A percentile compares a stretch with the other conserved stretches of the same genome.
Conservation (phyloP, 768 basidiomycete species). For the Pleurotus salmoneostramineus region DNA sequence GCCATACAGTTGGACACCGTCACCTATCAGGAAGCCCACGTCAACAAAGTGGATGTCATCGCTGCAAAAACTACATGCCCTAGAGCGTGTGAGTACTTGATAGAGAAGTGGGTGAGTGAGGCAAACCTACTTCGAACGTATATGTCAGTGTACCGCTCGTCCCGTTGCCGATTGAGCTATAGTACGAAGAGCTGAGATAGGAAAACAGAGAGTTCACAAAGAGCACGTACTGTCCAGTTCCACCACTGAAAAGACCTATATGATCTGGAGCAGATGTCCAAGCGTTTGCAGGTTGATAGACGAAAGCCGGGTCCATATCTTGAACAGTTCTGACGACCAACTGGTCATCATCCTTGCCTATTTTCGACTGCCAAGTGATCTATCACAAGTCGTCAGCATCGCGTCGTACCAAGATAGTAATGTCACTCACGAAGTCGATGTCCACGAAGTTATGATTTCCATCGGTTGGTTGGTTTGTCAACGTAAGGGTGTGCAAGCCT, state of each 20-base stretch:
- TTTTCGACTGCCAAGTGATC: slow-evolving; percentile 7
- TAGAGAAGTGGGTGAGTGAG: not conserved
- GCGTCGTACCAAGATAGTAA: not conserved
- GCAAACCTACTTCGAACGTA: slow-evolving; percentile 32
- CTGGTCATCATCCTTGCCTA: slow-evolving; percentile 6
- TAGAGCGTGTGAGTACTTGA: not conserved
- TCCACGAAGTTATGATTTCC: slow-evolving; percentile 1
- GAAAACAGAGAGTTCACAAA: not conserved
- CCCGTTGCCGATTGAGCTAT: slow-evolving; percentile 27
- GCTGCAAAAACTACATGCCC: slow-evolving; percentile 10
- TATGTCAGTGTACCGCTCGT: slow-evolving; percentile 26
- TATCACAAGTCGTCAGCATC: not conserved
- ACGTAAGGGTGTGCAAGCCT: slow-evolving; percentile 24
- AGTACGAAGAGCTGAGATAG: not conserved
- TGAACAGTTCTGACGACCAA: slow-evolving; percentile 19
- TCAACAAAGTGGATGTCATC: no score
- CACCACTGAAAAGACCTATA: slow-evolving; percentile 35
- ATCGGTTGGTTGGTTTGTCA: slow-evolving; percentile 9
- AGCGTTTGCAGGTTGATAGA: slow-evolving; percentile 23
- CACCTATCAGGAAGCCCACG: slow-evolving; percentile 22
- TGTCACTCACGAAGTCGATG: slow-evolving; percentile 5
- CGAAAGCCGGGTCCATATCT: slow-evolving; percentile 33
- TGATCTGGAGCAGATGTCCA: slow-evolving; percentile 29
- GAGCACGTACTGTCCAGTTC: slow-evolving; percentile 36
- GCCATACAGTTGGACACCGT: slow-evolving; percentile 42